Conservation (phyloP, 768 basidiomycete species). For the Lactarius akahatsu region DNA sequence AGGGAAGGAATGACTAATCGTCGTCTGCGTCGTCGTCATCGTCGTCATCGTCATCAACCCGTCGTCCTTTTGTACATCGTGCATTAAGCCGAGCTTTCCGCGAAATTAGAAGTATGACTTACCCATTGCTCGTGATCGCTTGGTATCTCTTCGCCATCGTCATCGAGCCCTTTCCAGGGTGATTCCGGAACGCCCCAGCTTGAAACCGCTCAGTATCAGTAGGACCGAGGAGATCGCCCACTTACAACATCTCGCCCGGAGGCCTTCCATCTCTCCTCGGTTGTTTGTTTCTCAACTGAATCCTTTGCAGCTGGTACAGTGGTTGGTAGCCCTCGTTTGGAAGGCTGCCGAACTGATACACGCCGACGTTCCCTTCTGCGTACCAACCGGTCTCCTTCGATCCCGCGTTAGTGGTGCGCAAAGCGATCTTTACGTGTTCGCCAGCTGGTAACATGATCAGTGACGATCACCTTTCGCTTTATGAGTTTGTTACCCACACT, state of each 20-base stretch:
- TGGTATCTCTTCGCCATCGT: conserved; percentile 14
- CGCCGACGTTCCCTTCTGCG: conserved; percentile 23
- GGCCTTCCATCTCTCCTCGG: conserved; percentile 23
- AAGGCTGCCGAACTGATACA: conserved; percentile 24
- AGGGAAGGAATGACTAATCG: background rate
- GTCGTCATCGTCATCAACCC: background rate
- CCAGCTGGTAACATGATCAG: conserved; percentile 9
- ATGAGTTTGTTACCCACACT: conserved; percentile 7
- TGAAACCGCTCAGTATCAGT: conserved; percentile 2
- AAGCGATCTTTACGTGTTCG: conserved; percentile 21
- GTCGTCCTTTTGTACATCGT: background rate
- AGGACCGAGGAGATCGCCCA: background rate
- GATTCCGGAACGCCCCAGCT: conserved; percentile 16
- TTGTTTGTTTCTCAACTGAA: conserved; percentile 7
- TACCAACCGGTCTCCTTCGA: conserved; percentile 21
- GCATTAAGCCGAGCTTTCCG: background rate
- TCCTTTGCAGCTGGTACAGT: conserved; percentile 13
- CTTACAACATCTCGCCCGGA: conserved; percentile 17
- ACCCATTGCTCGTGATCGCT: conserved; percentile 14
- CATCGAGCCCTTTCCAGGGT: conserved; percentile 19
- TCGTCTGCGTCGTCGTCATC: background rate
- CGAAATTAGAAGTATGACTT: background rate
- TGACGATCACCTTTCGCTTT: background rate
- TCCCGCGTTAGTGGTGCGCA: conserved; percentile 10
- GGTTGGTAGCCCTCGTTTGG: conserved; percentile 13